phyloP scores from a whole-genome alignment of 2,329 filamentous ascomycete species.

The Dactylellina drechsleri region DNA sequence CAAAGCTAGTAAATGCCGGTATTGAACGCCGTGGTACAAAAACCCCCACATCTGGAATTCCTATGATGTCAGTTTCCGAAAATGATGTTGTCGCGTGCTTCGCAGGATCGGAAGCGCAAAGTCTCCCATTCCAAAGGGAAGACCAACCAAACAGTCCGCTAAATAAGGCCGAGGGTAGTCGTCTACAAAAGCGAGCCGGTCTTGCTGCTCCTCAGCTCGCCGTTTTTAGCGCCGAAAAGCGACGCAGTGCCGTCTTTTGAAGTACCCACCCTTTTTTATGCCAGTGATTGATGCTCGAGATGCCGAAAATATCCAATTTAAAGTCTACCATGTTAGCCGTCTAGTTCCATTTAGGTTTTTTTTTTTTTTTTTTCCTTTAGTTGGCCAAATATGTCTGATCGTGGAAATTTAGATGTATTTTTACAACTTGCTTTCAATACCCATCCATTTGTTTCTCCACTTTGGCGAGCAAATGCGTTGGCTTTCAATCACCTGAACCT shows the following conservation, averaged over 20 bases:
- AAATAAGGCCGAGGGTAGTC: slow-evolving; percentile 78
- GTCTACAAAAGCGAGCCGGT: slow-evolving; percentile 76
- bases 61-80: slow-evolving; percentile 90
- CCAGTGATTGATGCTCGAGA: no score
- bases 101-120: slow-evolving; percentile 70
- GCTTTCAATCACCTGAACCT: no score
- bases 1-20: slow-evolving; percentile 89
- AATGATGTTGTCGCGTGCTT: slow-evolving; percentile 64
- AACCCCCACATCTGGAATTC: slow-evolving; percentile 74
- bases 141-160: slow-evolving; percentile 78
- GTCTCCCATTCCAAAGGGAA: slow-evolving; percentile 69
- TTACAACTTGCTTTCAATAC: no score
- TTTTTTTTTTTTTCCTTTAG: no score
- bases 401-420: no score
- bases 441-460: no score
- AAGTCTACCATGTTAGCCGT: not conserved
- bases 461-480: no score
- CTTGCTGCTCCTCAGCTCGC: slow-evolving; percentile 69
- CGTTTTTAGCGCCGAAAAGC: slow-evolving; percentile 89
- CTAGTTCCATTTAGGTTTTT: no score
- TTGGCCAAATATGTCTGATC: no score
- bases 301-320: no score
- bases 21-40: slow-evolving; percentile 78
- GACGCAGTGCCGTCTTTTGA: slow-evolving; percentile 76
- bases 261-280: not conserved